Evolutionary conservation across 305 asterid species (phyloP).

Genomic region (Coffea humblotiana): DNA sequence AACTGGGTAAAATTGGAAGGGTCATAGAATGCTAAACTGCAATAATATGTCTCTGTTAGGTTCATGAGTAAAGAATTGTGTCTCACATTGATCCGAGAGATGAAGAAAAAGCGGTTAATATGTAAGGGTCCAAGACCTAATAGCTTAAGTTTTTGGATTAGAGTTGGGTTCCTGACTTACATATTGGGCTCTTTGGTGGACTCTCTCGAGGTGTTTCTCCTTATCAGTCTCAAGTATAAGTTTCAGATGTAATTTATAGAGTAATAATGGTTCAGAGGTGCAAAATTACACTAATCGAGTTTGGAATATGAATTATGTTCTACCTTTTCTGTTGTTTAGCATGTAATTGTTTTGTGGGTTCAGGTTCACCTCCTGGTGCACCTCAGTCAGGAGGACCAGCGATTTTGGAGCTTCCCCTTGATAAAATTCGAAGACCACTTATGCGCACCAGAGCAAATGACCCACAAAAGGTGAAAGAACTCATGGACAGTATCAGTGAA

Average conservation of each 20-base stretch:
- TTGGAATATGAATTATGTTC: background rate
- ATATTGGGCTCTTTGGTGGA: too few species aligned
- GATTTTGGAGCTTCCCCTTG: slow-evolving; percentile 82
- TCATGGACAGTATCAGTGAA: slow-evolving; percentile 73
- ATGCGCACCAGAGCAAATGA: slow-evolving; percentile 91
- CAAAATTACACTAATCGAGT: background rate
- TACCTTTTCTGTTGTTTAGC: background rate
- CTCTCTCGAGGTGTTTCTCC: too few species aligned
- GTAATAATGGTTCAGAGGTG: background rate
- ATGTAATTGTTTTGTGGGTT: slow-evolving; percentile 11
- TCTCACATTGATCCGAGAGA: too few species aligned
- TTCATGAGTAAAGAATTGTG: too few species aligned
- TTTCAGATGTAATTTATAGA: background rate
- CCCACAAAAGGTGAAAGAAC: slow-evolving; percentile 70
- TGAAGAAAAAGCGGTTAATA: too few species aligned
- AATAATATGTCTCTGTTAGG: background rate
- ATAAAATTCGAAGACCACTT: slow-evolving; percentile 75
- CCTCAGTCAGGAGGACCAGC: slow-evolving; percentile 69
- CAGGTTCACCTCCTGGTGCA: slow-evolving; percentile 62
- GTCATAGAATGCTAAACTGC: background rate
- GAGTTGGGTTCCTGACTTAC: too few species aligned
- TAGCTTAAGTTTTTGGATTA: too few species aligned
- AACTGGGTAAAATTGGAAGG: background rate
- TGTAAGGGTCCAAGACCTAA: too few species aligned
- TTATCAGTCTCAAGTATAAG: background rate